Conservation (phyloP, 2,329 filamentous ascomycete species). For the Huntiella moniliformis region DNA sequence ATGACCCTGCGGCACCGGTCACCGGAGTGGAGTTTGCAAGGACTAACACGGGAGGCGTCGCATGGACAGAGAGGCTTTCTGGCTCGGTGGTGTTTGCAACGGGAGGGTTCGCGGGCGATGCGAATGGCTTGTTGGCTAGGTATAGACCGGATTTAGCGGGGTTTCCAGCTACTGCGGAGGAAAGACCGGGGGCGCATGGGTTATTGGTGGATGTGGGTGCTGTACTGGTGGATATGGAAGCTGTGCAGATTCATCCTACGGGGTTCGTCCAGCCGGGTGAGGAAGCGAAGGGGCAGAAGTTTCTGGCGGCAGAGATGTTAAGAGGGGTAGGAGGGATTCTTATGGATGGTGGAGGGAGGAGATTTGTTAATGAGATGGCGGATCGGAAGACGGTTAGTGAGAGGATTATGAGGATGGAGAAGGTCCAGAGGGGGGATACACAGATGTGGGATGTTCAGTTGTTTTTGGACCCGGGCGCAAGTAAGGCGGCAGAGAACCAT, state of each 20-base stretch:
- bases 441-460: slow-evolving; percentile 34
- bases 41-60: slow-evolving; percentile 15
- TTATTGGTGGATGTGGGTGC: slow-evolving; percentile 24
- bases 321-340: slow-evolving; percentile 44
- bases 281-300: slow-evolving; percentile 30
- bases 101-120: slow-evolving; percentile 45
- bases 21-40: slow-evolving; percentile 31
- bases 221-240: slow-evolving; percentile 30
- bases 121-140: slow-evolving; percentile 32
- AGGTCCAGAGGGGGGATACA: not conserved
- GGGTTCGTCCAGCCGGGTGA: slow-evolving; percentile 39
- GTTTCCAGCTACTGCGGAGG: slow-evolving; percentile 44
- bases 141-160: slow-evolving; percentile 40
- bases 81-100: slow-evolving; percentile 41
- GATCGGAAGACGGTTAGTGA: slow-evolving; percentile 37
- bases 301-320: slow-evolving; percentile 44
- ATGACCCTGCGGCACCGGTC: slow-evolving; percentile 18
- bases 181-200: slow-evolving; percentile 32
- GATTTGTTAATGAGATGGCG: slow-evolving; percentile 46
- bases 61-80: slow-evolving; percentile 20
- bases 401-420: slow-evolving; percentile 27
- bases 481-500: slow-evolving; percentile 32
- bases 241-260: slow-evolving; percentile 46
- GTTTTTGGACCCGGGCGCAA: slow-evolving; percentile 39
- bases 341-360: slow-evolving; percentile 24